Evolutionary conservation across 148 eudicot genomes (phyloP).

Genomic region (Cornus florida): DNA sequence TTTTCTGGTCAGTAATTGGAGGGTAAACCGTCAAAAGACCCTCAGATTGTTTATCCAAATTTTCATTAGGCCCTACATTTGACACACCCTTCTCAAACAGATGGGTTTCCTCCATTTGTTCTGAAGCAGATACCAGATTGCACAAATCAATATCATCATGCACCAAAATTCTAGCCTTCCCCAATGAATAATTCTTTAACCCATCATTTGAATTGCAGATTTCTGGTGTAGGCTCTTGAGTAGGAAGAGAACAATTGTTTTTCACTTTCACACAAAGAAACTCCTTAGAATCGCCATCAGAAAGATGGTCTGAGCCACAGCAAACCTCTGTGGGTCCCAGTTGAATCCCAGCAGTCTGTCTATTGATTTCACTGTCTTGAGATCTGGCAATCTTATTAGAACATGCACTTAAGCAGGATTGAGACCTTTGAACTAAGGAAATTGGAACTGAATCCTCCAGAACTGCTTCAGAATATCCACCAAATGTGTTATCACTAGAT

Average conservation of each 20-base stretch:
- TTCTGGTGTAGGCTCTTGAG: constrained; percentile 22
- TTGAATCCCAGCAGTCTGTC: constrained; percentile 19
- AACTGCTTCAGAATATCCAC: constrained; percentile 18
- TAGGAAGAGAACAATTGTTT: constrained; percentile 20
- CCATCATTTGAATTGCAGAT: constrained; percentile 15
- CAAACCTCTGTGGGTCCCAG: constrained; percentile 18
- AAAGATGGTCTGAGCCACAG: background rate
- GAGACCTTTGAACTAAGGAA: constrained; percentile 22
- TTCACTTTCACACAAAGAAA: constrained; percentile 21
- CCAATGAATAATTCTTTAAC: constrained; percentile 12
- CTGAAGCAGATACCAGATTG: constrained; percentile 14
- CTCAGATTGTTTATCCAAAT: background rate
- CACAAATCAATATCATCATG: constrained; percentile 15
- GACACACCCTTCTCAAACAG: constrained; percentile 21
- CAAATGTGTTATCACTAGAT: constrained; percentile 13
- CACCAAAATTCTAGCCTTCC: constrained; percentile 12
- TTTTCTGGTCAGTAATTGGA: constrained; percentile 6
- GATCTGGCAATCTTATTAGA: constrained; percentile 24
- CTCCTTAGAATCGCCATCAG: constrained; percentile 17
- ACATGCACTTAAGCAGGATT: constrained; percentile 30
- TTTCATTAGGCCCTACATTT: constrained; percentile 10
- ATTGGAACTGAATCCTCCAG: constrained; percentile 24
- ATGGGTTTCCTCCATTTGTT: constrained; percentile 10
- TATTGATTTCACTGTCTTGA: constrained; percentile 19
- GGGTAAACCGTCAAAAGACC: background rate